Percentiles rank a stretch among this genome's conserved stretches.
These are phyloP conservation scores for Scytalidium sp. DNA, from an alignment of 2,329 filamentous ascomycete genomes.

Conservation along the genomic window DNA sequence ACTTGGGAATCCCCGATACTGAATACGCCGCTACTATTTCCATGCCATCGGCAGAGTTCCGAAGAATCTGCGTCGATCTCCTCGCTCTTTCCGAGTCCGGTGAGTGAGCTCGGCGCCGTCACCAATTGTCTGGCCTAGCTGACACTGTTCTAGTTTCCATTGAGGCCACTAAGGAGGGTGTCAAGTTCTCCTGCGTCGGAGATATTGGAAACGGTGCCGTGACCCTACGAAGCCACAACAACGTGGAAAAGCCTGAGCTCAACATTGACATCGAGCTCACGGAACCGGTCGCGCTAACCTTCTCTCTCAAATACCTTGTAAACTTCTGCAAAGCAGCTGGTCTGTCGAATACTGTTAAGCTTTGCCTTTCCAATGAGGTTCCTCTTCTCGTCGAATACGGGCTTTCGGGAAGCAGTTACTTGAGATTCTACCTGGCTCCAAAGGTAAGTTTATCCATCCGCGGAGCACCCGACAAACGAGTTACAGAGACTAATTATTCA, in stretches of 20 bases:
- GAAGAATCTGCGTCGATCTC: constrained; percentile 90
- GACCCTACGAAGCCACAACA: constrained; percentile 82
- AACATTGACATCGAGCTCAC: constrained; percentile 87
- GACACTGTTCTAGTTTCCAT: constrained; percentile 68
- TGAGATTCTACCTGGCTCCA: constrained; percentile 96
- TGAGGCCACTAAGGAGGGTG: constrained; percentile 93
- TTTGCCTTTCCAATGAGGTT: constrained; percentile 94
- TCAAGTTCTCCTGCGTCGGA: constrained; percentile 90
- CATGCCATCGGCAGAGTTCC: constrained; percentile 88
- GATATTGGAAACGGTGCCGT: constrained; percentile 96
- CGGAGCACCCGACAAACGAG: background rate
- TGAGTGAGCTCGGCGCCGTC: constrained; percentile 41
- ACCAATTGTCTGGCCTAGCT: constrained; percentile 11
- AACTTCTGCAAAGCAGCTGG: constrained; percentile 99
- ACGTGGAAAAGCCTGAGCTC: constrained; percentile 82
- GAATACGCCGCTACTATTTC: constrained; percentile 90
- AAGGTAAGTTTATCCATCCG: constrained; percentile 64
- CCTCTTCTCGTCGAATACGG: constrained; percentile 93
- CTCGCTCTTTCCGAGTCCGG: constrained; percentile 92
- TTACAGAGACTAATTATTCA: constrained; percentile 13
- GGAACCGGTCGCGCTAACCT: constrained; percentile 91
- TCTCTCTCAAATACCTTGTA: constrained; percentile 98
- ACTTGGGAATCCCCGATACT: constrained; percentile 97
- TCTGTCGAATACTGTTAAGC: constrained; percentile 77
- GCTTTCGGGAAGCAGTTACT: constrained; percentile 76